phyloP scores from a whole-genome alignment of 805 yeast species.

The Candida qinlingensis region DNA sequence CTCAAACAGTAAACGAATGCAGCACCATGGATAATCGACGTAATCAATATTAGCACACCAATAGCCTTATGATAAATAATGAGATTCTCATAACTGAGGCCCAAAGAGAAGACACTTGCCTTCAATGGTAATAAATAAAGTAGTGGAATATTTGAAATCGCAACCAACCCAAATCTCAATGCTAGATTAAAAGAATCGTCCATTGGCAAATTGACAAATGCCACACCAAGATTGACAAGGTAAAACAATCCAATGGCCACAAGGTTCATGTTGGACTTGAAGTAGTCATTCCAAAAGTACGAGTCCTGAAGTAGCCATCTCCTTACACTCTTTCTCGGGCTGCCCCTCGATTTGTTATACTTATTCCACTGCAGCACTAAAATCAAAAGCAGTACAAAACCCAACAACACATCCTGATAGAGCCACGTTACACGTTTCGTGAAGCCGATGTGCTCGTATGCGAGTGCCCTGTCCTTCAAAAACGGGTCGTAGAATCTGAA shows the following conservation, averaged over 20 bases:
- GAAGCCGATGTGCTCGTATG: constrained; percentile 18
- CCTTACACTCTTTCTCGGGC: not conserved
- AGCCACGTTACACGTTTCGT: constrained; percentile 18
- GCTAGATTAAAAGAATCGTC: constrained; percentile 23
- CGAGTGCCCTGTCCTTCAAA: constrained; percentile 14
- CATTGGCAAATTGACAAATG: constrained; percentile 16
- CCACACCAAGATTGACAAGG: constrained; percentile 11
- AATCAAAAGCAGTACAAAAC: not conserved
- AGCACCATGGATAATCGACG: constrained; percentile 15
- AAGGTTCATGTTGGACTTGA: constrained; percentile 13
- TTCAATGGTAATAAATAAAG: constrained; percentile 24
- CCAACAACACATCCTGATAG: constrained; percentile 18
- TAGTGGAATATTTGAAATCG: constrained; percentile 23
- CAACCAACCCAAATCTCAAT: constrained; percentile 21
- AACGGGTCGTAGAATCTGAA: constrained; percentile 22
- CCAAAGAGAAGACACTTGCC: constrained; percentile 18
- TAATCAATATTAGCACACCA: constrained; percentile 16
- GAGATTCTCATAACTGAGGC: constrained; percentile 22
- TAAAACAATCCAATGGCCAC: constrained; percentile 11
- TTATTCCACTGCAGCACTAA: not conserved
- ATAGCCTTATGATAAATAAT: constrained; percentile 22
- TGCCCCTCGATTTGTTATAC: not conserved
- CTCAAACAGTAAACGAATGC: constrained; percentile 16
- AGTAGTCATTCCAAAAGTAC: constrained; percentile 10
- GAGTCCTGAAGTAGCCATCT: constrained; percentile 7